A percentile compares a stretch with the other conserved stretches of the same genome.
phyloP scores from a whole-genome alignment of 306 rosid species.

The barrel medic (Medicago truncatula) region DNA sequence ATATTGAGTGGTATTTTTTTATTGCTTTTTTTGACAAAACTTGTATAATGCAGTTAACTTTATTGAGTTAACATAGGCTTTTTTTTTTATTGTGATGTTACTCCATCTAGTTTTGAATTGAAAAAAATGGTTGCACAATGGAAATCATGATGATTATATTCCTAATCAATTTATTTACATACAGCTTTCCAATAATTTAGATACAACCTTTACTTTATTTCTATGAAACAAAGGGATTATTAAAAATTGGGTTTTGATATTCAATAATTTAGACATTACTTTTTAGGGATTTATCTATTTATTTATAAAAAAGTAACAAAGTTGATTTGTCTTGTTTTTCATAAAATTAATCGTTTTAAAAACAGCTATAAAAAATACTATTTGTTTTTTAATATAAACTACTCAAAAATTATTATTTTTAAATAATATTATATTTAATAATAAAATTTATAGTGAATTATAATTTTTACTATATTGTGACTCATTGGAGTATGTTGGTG shows the following conservation, averaged over 20 bases:
- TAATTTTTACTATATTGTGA: background rate
- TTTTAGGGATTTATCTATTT: no score
- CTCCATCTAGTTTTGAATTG: background rate
- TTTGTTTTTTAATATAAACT: no score
- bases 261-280: no score
- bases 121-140: background rate
- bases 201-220: background rate
- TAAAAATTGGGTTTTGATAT: no score
- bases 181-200: background rate
- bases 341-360: no score
- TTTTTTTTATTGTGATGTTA: background rate
- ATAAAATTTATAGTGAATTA: no score
- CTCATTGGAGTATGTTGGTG: background rate
- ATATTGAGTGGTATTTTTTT: background rate
- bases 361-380: no score
- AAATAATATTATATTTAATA: no score
- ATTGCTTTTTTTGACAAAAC: background rate
- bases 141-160: background rate
- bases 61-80: background rate
- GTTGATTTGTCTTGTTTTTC: no score
- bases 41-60: background rate
- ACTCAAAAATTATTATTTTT: no score
- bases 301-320: no score
- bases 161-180: background rate
- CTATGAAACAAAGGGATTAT: background rate